Base-by-base conservation (phyloP, 2,329 filamentous ascomycete genomes). In the Fusarium hainanense region DNA sequence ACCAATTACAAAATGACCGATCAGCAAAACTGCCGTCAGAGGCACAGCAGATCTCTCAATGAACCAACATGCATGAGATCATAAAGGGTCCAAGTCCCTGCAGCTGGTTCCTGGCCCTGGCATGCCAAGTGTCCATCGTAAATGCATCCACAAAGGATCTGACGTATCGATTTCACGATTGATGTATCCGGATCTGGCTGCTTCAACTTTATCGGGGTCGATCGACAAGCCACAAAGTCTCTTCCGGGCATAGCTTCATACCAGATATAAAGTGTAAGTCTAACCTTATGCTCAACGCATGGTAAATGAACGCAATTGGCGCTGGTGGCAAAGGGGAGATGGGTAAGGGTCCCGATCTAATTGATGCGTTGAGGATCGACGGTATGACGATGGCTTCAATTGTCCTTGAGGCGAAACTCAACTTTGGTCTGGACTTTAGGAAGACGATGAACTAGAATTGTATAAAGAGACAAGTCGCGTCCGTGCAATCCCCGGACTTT, bases 181-280 rank as follows among this genome's bases (percentile, higher is more conserved):
- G 7, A 21, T 12, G 16, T 41, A n/a, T 23, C 34, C 34, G 49
- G 34, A 41, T 42, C 23, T 42, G 49, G 49, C n/a, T 41, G 18
- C 18, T 27, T 13, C 13, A 52, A 52, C 34, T 52, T 42, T 52
- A 52, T 30, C 9, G 20, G 25, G 20, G 11, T 21, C 5, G 60
- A 65, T 59, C 32, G 23, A 43, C 62, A 65, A 51, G 47, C 61
- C 46, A 47, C 41, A 13, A 21, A 27, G 13, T 8, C 54, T 37
- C n/a, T 30, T 21, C 30, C 16, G 11, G 14, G 37, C n/a, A 42
- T 46, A 41, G 23, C 23, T n/a, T 47, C 63, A 66, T 66, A 21
- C 63, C 62, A 66, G 54, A 16, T 25, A 20, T 7, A 20, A 54
- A 60, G 23, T 47, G 10, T 42, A 54, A 48, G 14, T 21, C 10